Percentiles rank a stretch among this genome's conserved stretches.
phyloP scores from a whole-genome alignment of 345 rosid species.

The Euphorbia lathyris region DNA sequence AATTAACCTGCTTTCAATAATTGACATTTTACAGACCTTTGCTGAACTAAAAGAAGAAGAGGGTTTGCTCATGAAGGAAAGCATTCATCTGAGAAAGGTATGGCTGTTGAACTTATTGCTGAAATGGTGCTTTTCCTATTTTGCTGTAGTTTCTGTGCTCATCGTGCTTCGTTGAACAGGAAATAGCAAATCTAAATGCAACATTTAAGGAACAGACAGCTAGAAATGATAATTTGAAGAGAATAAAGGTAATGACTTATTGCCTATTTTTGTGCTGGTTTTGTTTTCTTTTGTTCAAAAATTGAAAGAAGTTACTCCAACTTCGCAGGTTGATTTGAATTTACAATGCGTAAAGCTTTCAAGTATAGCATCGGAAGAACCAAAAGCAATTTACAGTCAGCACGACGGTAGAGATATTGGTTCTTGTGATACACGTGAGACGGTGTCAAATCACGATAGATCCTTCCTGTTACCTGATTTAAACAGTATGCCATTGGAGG shows the following conservation, averaged over 20 bases:
- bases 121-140: not conserved
- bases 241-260: slow-evolving; percentile 50
- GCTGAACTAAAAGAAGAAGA: slow-evolving; percentile 76
- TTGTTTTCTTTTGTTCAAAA: not conserved
- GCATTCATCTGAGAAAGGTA: slow-evolving; percentile 51
- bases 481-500: slow-evolving; percentile 58
- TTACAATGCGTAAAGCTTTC: slow-evolving; percentile 21
- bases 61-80: slow-evolving; percentile 54
- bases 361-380: slow-evolving; percentile 11
- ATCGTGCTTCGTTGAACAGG: slow-evolving; percentile 43
- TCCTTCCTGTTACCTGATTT: slow-evolving; percentile 63
- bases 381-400: slow-evolving; percentile 7
- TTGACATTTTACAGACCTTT: slow-evolving; percentile 48
- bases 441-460: slow-evolving; percentile 20
- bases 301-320: not conserved
- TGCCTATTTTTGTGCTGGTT: not conserved
- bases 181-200: slow-evolving; percentile 49
- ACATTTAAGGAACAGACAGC: slow-evolving; percentile 44
- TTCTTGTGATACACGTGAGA: slow-evolving; percentile 24
- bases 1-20: not conserved
- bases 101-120: not conserved
- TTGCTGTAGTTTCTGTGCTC: not conserved
- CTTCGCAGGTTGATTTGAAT: slow-evolving; percentile 53
- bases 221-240: slow-evolving; percentile 64
- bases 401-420: not conserved